Base-by-base conservation (phyloP, 2,329 filamentous ascomycete genomes). In the Trichoderma pleuroti region DNA sequence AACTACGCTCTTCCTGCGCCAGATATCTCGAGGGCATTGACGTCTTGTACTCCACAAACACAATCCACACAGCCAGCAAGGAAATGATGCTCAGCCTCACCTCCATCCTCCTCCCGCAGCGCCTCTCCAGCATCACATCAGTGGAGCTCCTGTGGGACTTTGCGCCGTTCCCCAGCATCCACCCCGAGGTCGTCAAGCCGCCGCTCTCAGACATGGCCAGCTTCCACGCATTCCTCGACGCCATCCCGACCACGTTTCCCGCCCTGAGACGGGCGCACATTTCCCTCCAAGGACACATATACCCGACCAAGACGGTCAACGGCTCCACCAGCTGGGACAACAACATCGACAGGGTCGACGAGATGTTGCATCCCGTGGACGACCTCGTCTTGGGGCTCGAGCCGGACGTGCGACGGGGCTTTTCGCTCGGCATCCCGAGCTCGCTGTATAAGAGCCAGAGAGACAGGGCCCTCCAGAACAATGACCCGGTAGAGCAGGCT, bases 41-140 rank as follows among this genome's bases (percentile, higher is more conserved):
- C 9, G 72, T 79, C 8, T 72, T 81, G 7, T 81, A 78, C 68
- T 54, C 72, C 2, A 76, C 75, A 6, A 81, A 80, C 64, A 77
- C 73, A 11, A 72, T 78, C 26, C 69, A 76, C 34, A 73, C 72
- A 1, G 63, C 75, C 28, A 75, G 75, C 67, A 73, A 74, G 11
- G 65, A 52, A 8, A 60, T 78, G 70, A 24, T 77, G 7, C 42
- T 74, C 59, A 30, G 70, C 11, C 49, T 76, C 18, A 57, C 57
- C 3, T 49, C 54, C 2, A 68, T 78, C 6, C 61, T 78, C 5
- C 73, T 74, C 2, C 74, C 74, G 4, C 74, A 76, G 18, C 72
- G 76, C 34, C 56, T 76, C 1, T 64, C 72, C 9, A 66, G 61
- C 34, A 75, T 78, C 18, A 69, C 39, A 0, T 76, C 75, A 1